These are phyloP conservation scores for Penicillium sp. DNA, from an alignment of 2,329 filamentous ascomycete species.

Conservation along the genomic window DNA sequence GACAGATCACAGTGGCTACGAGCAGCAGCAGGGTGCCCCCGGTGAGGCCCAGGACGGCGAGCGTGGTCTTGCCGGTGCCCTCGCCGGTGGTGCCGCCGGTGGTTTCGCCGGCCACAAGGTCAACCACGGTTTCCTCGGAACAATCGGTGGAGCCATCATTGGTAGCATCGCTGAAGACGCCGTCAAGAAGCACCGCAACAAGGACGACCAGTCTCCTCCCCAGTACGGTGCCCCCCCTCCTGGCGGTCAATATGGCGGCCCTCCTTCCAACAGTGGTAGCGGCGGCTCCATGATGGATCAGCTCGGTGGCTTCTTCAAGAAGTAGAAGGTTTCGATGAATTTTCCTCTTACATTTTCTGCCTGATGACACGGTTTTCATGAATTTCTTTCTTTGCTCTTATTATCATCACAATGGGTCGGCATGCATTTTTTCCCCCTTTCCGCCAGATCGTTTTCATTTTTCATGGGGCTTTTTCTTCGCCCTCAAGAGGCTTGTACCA, in stretches of 20 bases:
- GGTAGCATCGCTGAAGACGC: conserved; percentile 48
- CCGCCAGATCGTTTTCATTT: conserved; percentile 11
- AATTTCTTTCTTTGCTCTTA: conserved; percentile 20
- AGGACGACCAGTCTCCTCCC: conserved; percentile 33
- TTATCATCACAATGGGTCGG: conserved; percentile 14
- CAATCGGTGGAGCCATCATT: conserved; percentile 48
- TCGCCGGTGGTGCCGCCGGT: conserved; percentile 48
- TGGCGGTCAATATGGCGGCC: conserved; percentile 24
- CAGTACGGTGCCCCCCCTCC: conserved; percentile 7
- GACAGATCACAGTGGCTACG: conserved; percentile 24
- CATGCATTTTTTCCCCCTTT: conserved; percentile 11
- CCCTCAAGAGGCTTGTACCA: conserved; percentile 11
- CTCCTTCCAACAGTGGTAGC: conserved; percentile 20
- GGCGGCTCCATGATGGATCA: conserved; percentile 31
- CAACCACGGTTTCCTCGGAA: conserved; percentile 49
- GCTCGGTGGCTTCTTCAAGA: conserved; percentile 40
- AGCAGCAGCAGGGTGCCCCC: conserved; percentile 31
- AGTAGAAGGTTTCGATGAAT: conserved; percentile 24
- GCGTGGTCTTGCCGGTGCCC: conserved; percentile 47
- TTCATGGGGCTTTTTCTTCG: conserved; percentile 2
- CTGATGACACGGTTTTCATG: conserved; percentile 21
- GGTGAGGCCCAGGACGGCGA: conserved; percentile 45
- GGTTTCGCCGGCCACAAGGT: conserved; percentile 48
- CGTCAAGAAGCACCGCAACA: conserved; percentile 42
- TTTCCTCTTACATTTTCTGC: conserved; percentile 7